Evolutionary conservation across 2,329 filamentous ascomycete species (phyloP).

Genomic region (Phyllosticta citrichinensis): DNA sequence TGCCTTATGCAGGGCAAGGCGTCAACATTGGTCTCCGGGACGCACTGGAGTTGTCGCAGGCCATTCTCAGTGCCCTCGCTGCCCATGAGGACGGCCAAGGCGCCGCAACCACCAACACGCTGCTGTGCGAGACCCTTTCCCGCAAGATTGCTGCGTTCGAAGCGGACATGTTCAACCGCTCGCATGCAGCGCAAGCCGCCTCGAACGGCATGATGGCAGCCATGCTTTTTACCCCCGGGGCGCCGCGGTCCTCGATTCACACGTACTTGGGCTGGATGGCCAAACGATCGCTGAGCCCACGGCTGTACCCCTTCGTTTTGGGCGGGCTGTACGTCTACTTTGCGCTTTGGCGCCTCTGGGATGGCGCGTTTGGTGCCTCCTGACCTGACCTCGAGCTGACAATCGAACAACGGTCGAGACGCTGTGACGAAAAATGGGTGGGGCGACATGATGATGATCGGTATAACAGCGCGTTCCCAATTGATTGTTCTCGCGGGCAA

Average conservation of each 20-base stretch:
- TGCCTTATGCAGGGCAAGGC: constrained; percentile 27
- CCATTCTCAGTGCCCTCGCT: constrained; percentile 20
- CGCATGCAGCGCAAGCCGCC: constrained; percentile 20
- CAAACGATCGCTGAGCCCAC: background rate
- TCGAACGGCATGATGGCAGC: constrained; percentile 37
- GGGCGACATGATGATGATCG: background rate
- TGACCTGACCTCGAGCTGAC: background rate
- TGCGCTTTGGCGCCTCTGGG: constrained; percentile 15
- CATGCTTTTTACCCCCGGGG: constrained; percentile 40
- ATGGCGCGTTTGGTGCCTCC: background rate
- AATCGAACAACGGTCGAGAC: background rate
- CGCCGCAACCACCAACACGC: constrained; percentile 13
- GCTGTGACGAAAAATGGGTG: background rate
- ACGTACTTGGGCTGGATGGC: constrained; percentile 14
- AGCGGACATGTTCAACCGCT: constrained; percentile 26
- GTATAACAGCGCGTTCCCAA: background rate
- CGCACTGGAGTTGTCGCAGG: constrained; percentile 23
- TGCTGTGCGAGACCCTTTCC: background rate
- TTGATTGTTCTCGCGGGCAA: background rate
- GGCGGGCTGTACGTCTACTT: constrained; percentile 14
- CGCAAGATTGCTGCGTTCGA: constrained; percentile 24
- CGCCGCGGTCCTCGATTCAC: constrained; percentile 36
- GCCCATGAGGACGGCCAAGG: background rate
- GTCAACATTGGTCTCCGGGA: constrained; percentile 30
- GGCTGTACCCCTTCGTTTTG: constrained; percentile 13